Evolutionary conservation across 2,329 filamentous ascomycete genomes (phyloP).

Genomic region (Colletotrichum paranaense): DNA sequence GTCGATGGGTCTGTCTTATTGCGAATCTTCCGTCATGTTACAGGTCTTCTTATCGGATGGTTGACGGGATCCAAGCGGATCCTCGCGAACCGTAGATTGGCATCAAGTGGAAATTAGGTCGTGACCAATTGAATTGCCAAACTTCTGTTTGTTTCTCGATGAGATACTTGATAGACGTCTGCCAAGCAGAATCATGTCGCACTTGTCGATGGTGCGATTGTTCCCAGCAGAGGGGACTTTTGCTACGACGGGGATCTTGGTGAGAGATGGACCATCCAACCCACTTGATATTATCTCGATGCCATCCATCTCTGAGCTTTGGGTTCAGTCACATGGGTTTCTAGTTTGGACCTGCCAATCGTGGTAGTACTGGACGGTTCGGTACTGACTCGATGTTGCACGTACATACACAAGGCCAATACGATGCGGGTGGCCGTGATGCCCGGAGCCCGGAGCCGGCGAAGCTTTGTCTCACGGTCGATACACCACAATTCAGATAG

Average conservation of each 20-base stretch:
- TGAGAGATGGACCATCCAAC: background rate
- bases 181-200: background rate
- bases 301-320: background rate
- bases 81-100: background rate
- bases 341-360: background rate
- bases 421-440: background rate
- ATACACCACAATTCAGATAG: background rate
- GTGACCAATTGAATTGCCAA: background rate
- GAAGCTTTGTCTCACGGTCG: background rate
- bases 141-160: background rate
- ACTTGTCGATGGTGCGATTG: background rate
- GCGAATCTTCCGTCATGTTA: background rate
- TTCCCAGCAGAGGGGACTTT: background rate
- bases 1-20: background rate
- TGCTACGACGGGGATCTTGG: background rate
- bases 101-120: background rate
- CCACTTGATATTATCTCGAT: background rate
- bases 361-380: background rate
- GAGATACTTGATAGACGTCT: background rate
- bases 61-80: background rate
- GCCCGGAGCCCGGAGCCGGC: background rate
- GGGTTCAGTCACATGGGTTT: background rate
- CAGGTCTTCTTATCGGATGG: background rate
- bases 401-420: background rate
- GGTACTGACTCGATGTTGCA: background rate